These are phyloP conservation scores for Blastomyces percursus DNA, from an alignment of 2,329 filamentous ascomycete species.

Conservation along the genomic window DNA sequence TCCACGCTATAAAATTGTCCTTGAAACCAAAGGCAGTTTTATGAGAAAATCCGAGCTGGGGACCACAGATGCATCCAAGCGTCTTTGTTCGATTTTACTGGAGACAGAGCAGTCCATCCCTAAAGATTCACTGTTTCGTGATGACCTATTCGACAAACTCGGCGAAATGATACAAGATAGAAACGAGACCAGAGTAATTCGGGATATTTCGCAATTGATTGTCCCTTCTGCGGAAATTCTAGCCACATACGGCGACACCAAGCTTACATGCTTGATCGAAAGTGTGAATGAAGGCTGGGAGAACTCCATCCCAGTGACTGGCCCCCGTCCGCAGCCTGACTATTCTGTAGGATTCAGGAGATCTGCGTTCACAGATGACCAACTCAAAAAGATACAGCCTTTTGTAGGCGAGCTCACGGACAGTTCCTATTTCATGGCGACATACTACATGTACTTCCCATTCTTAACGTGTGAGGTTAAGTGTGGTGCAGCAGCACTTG, in stretches of 20 bases:
- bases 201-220: conserved; percentile 26
- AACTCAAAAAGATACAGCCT: too few species aligned
- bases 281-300: conserved; percentile 37
- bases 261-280: conserved; percentile 29
- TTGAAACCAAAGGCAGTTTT: conserved; percentile 33
- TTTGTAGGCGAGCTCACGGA: too few species aligned
- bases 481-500: too few species aligned
- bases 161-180: conserved; percentile 22
- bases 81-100: conserved; percentile 23
- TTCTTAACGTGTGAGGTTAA: too few species aligned
- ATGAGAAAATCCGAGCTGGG: conserved; percentile 27
- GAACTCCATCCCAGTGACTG: conserved; percentile 29
- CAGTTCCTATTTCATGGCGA: too few species aligned
- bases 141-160: conserved; percentile 25
- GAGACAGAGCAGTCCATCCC: conserved; percentile 23
- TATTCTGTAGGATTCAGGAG: too few species aligned
- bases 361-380: too few species aligned
- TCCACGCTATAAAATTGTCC: conserved; percentile 28
- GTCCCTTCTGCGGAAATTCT: conserved; percentile 30
- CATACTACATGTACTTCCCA: too few species aligned
- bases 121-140: conserved; percentile 23
- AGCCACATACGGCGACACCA: conserved; percentile 17
- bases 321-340: too few species aligned
- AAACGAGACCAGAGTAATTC: conserved; percentile 29
- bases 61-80: conserved; percentile 25